phyloP scores from a whole-genome alignment of 495 filamentous ascomycete species.

The Tetracladium setigerum region DNA sequence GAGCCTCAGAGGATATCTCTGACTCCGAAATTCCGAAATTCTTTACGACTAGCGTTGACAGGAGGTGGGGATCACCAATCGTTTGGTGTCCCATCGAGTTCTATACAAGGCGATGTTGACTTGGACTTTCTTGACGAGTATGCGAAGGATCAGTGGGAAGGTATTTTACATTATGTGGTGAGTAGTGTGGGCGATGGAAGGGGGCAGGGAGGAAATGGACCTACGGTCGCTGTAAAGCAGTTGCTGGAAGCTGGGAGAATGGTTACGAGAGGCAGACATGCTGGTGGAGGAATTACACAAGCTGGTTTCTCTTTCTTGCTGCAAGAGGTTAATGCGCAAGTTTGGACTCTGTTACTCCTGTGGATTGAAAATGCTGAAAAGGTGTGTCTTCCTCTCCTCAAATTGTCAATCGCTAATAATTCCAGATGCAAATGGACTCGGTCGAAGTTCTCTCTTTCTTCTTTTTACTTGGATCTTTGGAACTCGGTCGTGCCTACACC shows the following conservation, averaged over 20 bases:
- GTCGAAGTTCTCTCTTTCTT: constrained; percentile 93
- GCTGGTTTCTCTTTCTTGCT: constrained; percentile 89
- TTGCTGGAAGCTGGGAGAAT: constrained; percentile 73
- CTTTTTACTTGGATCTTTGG: constrained; percentile 89
- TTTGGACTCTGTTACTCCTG: constrained; percentile 89
- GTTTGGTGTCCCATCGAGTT: constrained; percentile 74
- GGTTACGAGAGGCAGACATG: constrained; percentile 54
- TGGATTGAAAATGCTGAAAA: constrained; percentile 81
- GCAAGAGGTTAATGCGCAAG: constrained; percentile 91
- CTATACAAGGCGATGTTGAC: constrained; percentile 49
- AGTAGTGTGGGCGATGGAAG: constrained; percentile 38
- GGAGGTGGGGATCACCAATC: constrained; percentile 79
- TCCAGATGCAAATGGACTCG: constrained; percentile 63
- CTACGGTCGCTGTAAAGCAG: constrained; percentile 74
- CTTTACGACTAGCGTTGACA: constrained; percentile 74
- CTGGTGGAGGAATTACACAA: constrained; percentile 68
- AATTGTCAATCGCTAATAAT: constrained; percentile 17
- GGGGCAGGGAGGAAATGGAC: constrained; percentile 30
- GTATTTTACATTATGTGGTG: constrained; percentile 92
- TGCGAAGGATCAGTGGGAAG: constrained; percentile 86
- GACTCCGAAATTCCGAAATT: constrained; percentile 65
- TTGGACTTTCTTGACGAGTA: constrained; percentile 74
- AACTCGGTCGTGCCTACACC: constrained; percentile 84
- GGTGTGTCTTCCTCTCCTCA: constrained; percentile 16
- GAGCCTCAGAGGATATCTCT: constrained; percentile 60